Evolutionary conservation across 345 rosid species (phyloP), one percentile per base, ranked within the genome.

Genomic region (Rhizophora mangle): DNA sequence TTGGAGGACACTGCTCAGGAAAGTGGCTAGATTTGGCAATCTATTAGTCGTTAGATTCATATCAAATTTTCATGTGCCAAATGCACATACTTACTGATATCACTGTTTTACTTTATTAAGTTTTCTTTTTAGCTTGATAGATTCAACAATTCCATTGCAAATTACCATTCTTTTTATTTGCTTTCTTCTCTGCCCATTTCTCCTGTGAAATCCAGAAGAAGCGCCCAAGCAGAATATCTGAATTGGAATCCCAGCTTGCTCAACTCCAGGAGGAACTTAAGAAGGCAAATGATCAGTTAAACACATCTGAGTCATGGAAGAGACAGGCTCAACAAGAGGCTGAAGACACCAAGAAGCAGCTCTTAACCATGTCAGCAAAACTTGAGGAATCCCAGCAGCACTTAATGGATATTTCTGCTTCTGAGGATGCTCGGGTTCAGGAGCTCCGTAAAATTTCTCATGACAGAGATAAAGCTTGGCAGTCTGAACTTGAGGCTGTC

Each of bases 401-500:
- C 66, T 70, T 95, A 20, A 46, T 76, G 60, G 99, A 95, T 76
- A 80, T 92, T 52, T 86, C 91, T 63, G 82, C 75, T 72, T 88
- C 97, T 2, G 99, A 95, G 68, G 97, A 95, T 78, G 79, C 76
- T 16, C 82, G 98, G 32, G 75, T 92, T 55, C 89, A 85, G 27
- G 98, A 92, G 81, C 94, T 95, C 63, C 85, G 90, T 20, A 81
- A 89, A 67, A 81, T 92, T 64, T 95, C 98, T 36, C 96, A 88
- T 31, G 98, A 89, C 59, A 86, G 98, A 47, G 99, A 95, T 79
- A 85, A 84, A 74, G 90, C 88, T 3, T 95, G 99, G 99, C 85
- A 95, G 62, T 92, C 99, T 57, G 99, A 95, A 74, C 91, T 95
- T 16, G 98, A 92, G 82, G 99, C 99, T 43, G 77, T 92, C 72